Evolutionary conservation across 2,329 filamentous ascomycete genomes (phyloP), one percentile per base, ranked within the genome.

Genomic region (Aspergillus sp.): DNA sequence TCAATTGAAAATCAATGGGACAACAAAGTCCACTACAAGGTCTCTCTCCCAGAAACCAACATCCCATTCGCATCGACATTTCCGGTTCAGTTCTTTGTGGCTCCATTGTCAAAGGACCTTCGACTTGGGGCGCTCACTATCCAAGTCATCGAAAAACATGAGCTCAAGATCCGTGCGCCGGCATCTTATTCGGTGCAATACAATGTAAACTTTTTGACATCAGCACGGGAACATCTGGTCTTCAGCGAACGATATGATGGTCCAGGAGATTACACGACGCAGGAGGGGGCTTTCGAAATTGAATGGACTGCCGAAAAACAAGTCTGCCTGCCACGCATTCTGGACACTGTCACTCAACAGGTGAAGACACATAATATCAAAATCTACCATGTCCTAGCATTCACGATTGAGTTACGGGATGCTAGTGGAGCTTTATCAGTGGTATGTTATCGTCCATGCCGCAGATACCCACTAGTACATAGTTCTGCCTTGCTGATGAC

Each of bases 21-120:
- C 3, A 11, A 61, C 7, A 45, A 54, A 7, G 35, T 58, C 1
- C 54, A 60, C 40, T 63, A 62, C 32, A 38, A 44, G 19, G 30
- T 63, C 11, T 62, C 61, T 5, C 56, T 63, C 3, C 51, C 54
- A 2, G 50, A 58, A 10, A 42, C 43, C 5, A 56, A 57, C 10
- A 54, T 63, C 35, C 61, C 58, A 0, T 60, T 62, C 16, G 61
- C 57, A 13, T 57, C 53, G 16, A 56, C 45, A 24, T 61, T 63
- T 14, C 52, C 60, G 1, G 47, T 62, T 4, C 47, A 61, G 17
- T 58, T 54, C n/a, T 56, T 51, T 44, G 41, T 63, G 38, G 53
- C 55, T 1, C 56, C 60, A 8, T 32, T 61, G 3, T 44, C 47
- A 4, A 58, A 61, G 20, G 46, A 36, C 3, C 17, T 52, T 9